phyloP scores from a whole-genome alignment of 805 yeast genomes.

The Candida ascalaphidarum region DNA sequence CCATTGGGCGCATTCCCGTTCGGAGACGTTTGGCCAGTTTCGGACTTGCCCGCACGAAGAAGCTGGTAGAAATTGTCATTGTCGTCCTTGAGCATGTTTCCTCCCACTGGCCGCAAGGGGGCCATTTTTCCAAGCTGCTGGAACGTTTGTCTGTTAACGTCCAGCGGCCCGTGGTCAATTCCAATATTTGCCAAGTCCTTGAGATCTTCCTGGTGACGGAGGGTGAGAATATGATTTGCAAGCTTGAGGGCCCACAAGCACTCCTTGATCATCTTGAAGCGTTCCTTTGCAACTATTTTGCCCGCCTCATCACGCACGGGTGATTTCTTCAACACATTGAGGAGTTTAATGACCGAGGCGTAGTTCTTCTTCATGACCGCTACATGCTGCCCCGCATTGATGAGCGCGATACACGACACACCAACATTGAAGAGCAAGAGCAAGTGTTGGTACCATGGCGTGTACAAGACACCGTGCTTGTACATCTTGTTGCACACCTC shows the following conservation, averaged over 20 bases:
- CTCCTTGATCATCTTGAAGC: conserved; percentile 48
- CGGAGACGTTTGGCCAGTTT: not conserved
- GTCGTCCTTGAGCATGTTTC: conserved; percentile 5
- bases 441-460: conserved; percentile 49
- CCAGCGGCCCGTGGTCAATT: conserved; percentile 44
- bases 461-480: conserved; percentile 16
- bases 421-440: conserved; percentile 38
- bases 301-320: conserved; percentile 23
- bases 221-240: conserved; percentile 42
- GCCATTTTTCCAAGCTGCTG: conserved; percentile 43
- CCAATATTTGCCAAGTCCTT: conserved; percentile 32
- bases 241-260: conserved; percentile 56
- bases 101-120: too few relatives aligned
- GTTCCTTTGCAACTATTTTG: conserved; percentile 17
- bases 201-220: conserved; percentile 35
- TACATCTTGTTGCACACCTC: conserved; percentile 20
- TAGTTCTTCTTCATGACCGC: conserved; percentile 15
- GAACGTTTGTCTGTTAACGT: conserved; percentile 41
- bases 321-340: conserved; percentile 16
- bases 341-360: conserved; percentile 14
- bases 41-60: conserved; percentile 4
- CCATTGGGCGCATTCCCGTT: too few relatives aligned
- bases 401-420: conserved; percentile 28
- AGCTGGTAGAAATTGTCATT: conserved; percentile 12
- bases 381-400: conserved; percentile 31